Conservation (phyloP, 2,329 filamentous ascomycete genomes). For the Colletotrichum sp. region DNA sequence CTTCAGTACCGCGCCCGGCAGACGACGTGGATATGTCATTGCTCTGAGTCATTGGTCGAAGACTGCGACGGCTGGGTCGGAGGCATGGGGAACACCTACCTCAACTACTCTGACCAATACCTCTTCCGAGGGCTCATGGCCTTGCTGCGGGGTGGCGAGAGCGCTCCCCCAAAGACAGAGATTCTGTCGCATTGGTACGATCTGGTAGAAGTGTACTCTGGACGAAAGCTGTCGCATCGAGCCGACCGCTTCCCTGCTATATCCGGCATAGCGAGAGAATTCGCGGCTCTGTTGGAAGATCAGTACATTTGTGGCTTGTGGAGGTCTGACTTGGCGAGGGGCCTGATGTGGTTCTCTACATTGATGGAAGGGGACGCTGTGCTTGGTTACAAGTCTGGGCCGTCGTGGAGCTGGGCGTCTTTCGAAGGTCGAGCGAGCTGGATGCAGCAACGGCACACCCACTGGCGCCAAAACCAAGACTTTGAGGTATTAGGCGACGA, state of each 20-base stretch:
- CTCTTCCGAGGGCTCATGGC: not conserved
- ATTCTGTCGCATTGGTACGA: not conserved
- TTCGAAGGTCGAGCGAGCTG: not conserved
- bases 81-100: rapidly evolving
- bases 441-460: not conserved
- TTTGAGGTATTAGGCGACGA: not conserved
- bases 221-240: not conserved
- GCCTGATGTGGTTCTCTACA: not conserved
- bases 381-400: not conserved
- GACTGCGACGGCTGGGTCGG: not conserved
- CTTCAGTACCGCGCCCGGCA: not conserved
- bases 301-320: not conserved
- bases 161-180: not conserved
- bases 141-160: not conserved
- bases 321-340: not conserved
- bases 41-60: not conserved
- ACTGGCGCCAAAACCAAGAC: not conserved
- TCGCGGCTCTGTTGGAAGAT: not conserved
- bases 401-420: not conserved
- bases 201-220: not conserved
- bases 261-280: not conserved
- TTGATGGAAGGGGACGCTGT: not conserved
- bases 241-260: not conserved
- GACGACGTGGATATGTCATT: not conserved
- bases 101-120: not conserved